A percentile compares a stretch with the other conserved stretches of the same genome.
These are phyloP conservation scores for Pezicula carpinea DNA, from an alignment of 2,329 filamentous ascomycete species.

Conservation along the genomic window DNA sequence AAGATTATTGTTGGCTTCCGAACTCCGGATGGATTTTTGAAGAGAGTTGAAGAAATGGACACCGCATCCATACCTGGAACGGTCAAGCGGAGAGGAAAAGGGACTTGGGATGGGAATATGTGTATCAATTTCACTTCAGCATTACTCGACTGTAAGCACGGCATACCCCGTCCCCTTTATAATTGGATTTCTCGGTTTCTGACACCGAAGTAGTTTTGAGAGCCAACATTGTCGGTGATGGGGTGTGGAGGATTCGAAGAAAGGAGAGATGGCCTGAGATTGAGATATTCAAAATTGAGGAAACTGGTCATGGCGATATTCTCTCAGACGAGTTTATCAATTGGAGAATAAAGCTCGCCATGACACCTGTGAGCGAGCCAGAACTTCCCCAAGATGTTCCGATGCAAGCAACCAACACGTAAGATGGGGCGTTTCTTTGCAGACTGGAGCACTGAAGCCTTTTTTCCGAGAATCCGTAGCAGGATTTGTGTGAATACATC, in stretches of 20 bases:
- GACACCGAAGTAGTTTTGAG: constrained; percentile 49
- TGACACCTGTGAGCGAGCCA: background rate
- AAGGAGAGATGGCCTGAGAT: constrained; percentile 58
- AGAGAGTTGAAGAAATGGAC: constrained; percentile 70
- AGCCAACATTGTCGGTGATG: constrained; percentile 56
- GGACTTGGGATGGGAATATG: constrained; percentile 82
- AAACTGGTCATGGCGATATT: constrained; percentile 71
- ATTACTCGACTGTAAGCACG: constrained; percentile 68
- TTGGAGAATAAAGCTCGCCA: constrained; percentile 48
- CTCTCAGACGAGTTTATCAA: constrained; percentile 72
- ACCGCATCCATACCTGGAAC: constrained; percentile 74
- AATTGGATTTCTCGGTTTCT: constrained; percentile 16
- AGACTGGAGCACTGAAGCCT: too few relatives aligned
- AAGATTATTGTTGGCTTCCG: constrained; percentile 90
- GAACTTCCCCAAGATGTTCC: background rate
- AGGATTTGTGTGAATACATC: too few relatives aligned
- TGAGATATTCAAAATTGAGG: constrained; percentile 69
- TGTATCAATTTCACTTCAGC: constrained; percentile 85
- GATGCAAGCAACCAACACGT: background rate
- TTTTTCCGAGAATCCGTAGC: too few relatives aligned
- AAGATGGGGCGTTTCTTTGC: background rate
- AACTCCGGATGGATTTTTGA: constrained; percentile 65
- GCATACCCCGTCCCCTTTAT: constrained; percentile 5
- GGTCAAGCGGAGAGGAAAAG: constrained; percentile 60
- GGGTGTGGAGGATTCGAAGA: constrained; percentile 76